Evolutionary conservation across 257 asterid genomes (phyloP).

Genomic region (Solanum pennellii): DNA sequence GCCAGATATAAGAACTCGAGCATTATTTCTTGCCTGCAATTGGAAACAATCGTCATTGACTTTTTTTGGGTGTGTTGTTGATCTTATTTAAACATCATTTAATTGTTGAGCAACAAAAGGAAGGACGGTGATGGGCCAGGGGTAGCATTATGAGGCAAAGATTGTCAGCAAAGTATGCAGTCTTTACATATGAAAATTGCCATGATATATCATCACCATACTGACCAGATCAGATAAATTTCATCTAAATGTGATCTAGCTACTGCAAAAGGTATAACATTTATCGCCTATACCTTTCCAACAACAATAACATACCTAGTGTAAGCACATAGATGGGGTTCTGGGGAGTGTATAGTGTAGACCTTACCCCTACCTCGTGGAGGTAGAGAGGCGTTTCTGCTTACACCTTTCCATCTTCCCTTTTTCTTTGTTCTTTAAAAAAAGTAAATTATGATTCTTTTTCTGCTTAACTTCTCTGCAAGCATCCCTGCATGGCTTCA

Average conservation of each 20-base stretch:
- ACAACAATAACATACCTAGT: background rate
- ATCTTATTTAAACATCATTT: background rate
- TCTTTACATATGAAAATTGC: background rate
- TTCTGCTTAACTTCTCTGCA: background rate
- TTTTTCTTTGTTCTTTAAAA: background rate
- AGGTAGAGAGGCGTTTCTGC: background rate
- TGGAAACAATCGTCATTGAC: background rate
- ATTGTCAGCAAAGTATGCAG: background rate
- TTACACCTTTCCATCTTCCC: background rate
- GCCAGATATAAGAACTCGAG: slow-evolving; percentile 28
- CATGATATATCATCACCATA: background rate
- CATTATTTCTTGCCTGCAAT: slow-evolving; percentile 35
- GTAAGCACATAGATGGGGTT: background rate
- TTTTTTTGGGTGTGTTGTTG: background rate
- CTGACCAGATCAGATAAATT: background rate
- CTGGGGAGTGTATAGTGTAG: background rate
- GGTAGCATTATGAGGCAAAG: background rate
- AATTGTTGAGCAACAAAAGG: background rate
- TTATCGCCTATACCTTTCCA: background rate
- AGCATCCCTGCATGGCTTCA: background rate
- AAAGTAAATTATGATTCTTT: background rate
- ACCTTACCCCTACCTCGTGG: background rate
- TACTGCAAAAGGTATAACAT: background rate
- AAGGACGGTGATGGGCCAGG: background rate
- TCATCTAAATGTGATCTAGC: background rate